Evolutionary conservation across 306 rosid species (phyloP), one percentile per base, ranked within the genome.

Genomic region (Vigna angularis): DNA sequence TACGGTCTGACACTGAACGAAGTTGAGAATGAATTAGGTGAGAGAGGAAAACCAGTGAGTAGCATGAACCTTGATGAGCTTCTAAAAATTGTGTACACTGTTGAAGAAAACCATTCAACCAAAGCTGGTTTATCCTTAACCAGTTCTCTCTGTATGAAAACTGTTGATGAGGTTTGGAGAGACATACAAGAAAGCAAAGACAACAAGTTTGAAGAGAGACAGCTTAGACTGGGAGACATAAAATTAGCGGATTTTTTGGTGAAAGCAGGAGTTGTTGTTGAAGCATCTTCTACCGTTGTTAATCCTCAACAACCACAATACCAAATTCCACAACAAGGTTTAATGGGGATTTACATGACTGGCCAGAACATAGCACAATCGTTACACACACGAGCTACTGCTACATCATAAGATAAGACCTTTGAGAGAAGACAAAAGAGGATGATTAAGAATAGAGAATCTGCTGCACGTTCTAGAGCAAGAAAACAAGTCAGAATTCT

Each of bases 1-100:
- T 96, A 96, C 83, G 87, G 85, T 86, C 99, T 96, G 83, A 93
- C 99, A 1, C 91, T 96, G 0, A 96, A 96, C 70, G 98, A 96
- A 85, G 97, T 96, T 82, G 96, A 96, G 83, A 96, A 85, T 79
- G 98, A 96, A 66, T 87, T 96, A 82, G 97, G 92, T 49, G 93
- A 96, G 84, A 73, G 90, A 81, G 99, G 98, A 68, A 96, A 93
- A 77, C 99, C 99, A 1, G 85, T 96, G 30, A 85, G 91, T 73
- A 96, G 99, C 84, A 93, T 96, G 99, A 96, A 96, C 84, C 94
- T 96, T 32, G 99, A 93, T 2, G 99, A 96, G 87, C 97, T 96
- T 84, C 93, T 96, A 0, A 96, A 96, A 84, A 93, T 76, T 81
- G 94, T 96, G 56, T 96, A 93, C 94, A 91, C 90, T 16, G 94